Base-by-base conservation (phyloP, 805 yeast species). In the Zygotorulaspora danielsina region DNA sequence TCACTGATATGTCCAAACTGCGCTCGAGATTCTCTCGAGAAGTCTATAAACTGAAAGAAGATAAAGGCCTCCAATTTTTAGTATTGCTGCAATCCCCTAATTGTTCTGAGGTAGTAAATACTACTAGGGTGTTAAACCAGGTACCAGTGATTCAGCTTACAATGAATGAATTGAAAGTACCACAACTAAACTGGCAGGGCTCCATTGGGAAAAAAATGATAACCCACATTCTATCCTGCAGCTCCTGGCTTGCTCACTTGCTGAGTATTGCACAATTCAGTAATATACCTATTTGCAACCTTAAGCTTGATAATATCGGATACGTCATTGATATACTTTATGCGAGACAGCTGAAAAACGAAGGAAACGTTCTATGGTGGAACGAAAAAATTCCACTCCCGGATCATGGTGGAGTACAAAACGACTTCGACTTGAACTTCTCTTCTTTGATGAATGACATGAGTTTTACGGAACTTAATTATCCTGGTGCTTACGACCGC, bases 351-450 rank as follows among this genome's bases (percentile, higher is more conserved):
- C 70, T 93, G 40, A 68, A 68, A 13, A 71, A 77, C 33, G 75
- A 76, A 34, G 76, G 79, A 44, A 75, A 84, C 28, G 81, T 90
- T 5, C 65, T 94, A 20, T 93, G 98, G 97, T 93, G 98, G 97
- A 84, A 95, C 0, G 76, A 80, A 3, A 70, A 71, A 12, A 44
- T 53, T 13, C 84, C 90, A 1, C 62, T 73, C 32, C 90, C 96
- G 0, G 96, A 87, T 54, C 81, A 76, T 53, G 97, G 96, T 20
- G 96, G 95, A 1, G 55, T 66, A 30, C 89, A 87, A 57, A 75
- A 72, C 50, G 93, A 84, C 52, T 67, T 65, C 7, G 78, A 78
- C 41, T 46, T 66, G 8, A 57, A 66, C 16, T 47, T 53, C 15
- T 51, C 59, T 3, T 51, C 51, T 35, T 51, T 63, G 10, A 61